phyloP scores from a whole-genome alignment of 202 grass and related monocot species.

The Cymbopogon flexuosus region DNA sequence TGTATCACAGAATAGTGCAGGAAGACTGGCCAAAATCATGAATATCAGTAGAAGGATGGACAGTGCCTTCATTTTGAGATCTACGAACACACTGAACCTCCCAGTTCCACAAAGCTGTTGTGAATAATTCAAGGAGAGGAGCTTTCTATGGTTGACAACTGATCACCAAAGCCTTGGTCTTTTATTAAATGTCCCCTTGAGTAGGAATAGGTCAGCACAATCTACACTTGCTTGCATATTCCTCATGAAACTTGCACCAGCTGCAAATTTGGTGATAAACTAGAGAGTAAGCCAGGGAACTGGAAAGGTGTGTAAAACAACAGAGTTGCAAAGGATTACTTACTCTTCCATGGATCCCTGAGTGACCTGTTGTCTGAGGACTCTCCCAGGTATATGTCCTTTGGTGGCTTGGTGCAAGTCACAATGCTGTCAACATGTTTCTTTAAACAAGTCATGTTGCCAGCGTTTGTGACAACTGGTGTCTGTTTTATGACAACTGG shows the following conservation, averaged over 20 bases:
- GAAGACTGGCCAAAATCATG: constrained; percentile 40
- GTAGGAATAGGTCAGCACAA: constrained; percentile 31
- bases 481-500: constrained; percentile 8
- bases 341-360: constrained; percentile 33
- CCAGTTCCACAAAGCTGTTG: background rate
- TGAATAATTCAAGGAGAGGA: constrained; percentile 16
- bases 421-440: constrained; percentile 25
- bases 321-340: constrained; percentile 43
- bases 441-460: background rate
- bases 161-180: constrained; percentile 17
- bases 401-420: constrained; percentile 9
- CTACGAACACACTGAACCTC: constrained; percentile 1
- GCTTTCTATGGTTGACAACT: constrained; percentile 18
- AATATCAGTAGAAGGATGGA: constrained; percentile 42
- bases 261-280: constrained; percentile 21
- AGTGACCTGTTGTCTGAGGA: constrained; percentile 2
- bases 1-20: constrained; percentile 37
- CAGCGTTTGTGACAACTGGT: constrained; percentile 19
- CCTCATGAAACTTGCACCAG: constrained; percentile 22
- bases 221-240: constrained; percentile 18
- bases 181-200: constrained; percentile 16
- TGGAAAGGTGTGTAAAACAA: constrained; percentile 39
- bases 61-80: constrained; percentile 32
- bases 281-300: constrained; percentile 15
- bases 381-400: constrained; percentile 4